phyloP scores from a whole-genome alignment of 805 yeast species.

The Debaryomyces castellii region DNA sequence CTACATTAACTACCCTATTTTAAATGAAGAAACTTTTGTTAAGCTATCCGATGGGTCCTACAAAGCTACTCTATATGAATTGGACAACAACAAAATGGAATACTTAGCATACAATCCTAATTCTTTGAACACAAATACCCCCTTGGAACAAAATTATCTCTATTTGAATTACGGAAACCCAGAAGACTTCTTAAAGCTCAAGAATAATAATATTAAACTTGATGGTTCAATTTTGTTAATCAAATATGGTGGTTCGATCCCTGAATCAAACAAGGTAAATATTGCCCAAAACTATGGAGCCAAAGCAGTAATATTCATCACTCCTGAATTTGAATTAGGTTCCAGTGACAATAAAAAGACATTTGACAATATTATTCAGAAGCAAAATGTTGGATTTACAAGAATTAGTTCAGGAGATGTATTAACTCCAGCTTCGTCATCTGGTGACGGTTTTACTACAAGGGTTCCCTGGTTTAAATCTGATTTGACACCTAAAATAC shows the following conservation, averaged over 20 bases:
- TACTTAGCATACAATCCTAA: slow-evolving; percentile 66
- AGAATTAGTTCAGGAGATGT: slow-evolving; percentile 75
- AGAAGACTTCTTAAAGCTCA: slow-evolving; percentile 50
- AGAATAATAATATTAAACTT: slow-evolving; percentile 34
- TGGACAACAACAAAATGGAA: slow-evolving; percentile 30
- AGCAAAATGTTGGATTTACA: slow-evolving; percentile 57
- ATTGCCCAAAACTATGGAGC: slow-evolving; percentile 60
- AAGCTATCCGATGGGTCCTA: slow-evolving; percentile 32
- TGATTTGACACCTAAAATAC: slow-evolving; percentile 62
- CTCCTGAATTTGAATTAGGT: slow-evolving; percentile 23
- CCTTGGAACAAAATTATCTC: slow-evolving; percentile 50
- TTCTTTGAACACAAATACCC: slow-evolving; percentile 51
- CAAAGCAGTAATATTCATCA: slow-evolving; percentile 66
- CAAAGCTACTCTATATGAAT: slow-evolving; percentile 39
- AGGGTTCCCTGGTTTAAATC: slow-evolving; percentile 47
- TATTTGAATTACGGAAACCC: slow-evolving; percentile 68
- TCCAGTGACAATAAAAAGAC: slow-evolving; percentile 10
- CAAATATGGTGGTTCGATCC: slow-evolving; percentile 50
- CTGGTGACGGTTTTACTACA: slow-evolving; percentile 37
- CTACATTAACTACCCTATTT: slow-evolving; percentile 64
- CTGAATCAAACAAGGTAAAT: slow-evolving; percentile 37
- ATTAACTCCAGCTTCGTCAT: slow-evolving; percentile 73
- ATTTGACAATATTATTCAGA: slow-evolving; percentile 47
- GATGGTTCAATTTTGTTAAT: slow-evolving; percentile 57
- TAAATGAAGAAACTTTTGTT: slow-evolving; percentile 24